These are phyloP conservation scores for Gentiana macrophylla DNA, from an alignment of 257 asterid species.

Conservation along the genomic window DNA sequence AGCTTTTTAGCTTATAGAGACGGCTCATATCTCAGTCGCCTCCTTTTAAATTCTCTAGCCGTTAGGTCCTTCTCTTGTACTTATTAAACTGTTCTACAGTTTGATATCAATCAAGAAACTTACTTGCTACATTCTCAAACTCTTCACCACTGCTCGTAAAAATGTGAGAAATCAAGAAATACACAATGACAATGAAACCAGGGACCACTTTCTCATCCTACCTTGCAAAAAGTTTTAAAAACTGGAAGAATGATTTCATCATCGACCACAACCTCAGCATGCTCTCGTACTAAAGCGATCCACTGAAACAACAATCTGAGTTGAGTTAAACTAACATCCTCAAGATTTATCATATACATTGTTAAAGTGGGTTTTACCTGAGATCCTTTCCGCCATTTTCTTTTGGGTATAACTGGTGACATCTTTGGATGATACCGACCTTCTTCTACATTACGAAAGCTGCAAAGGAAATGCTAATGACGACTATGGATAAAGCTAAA, in stretches of 20 bases:
- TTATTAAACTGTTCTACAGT: no score
- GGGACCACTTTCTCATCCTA: conserved; percentile 6
- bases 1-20: no score
- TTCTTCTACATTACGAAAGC: conserved; percentile 76
- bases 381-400: conserved; percentile 97
- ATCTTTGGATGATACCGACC: conserved; percentile 78
- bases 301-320: conserved; percentile 46
- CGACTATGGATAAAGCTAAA: background rate
- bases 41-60: no score
- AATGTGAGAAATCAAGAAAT: background rate
- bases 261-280: conserved; percentile 66
- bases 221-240: conserved; percentile 86
- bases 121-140: no score
- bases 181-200: background rate
- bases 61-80: no score
- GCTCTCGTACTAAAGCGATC: conserved; percentile 74
- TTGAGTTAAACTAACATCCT: background rate
- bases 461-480: conserved; percentile 18
- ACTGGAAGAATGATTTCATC: conserved; percentile 57
- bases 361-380: conserved; percentile 46
- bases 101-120: no score
- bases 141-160: background rate
- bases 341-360: background rate
- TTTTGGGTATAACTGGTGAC: conserved; percentile 75
- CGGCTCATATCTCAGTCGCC: no score